Evolutionary conservation across 129 eudicot species (phyloP).

Genomic region (Helianthus tuberosus): DNA sequence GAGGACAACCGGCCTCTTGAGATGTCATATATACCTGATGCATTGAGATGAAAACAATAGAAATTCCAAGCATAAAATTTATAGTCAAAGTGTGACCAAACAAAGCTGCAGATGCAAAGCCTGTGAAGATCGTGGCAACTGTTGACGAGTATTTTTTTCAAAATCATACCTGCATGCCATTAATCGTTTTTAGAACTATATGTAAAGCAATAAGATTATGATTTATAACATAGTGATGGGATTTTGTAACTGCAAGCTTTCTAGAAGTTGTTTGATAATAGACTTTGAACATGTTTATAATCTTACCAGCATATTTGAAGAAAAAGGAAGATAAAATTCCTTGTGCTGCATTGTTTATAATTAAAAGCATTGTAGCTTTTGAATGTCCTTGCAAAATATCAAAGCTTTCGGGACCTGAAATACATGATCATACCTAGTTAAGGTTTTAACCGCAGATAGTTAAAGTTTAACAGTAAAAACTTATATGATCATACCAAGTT

Average conservation of each 20-base stretch:
- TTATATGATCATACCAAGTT: too few relatives aligned
- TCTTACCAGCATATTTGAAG: slow-evolving; percentile 98
- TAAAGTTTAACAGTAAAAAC: too few relatives aligned
- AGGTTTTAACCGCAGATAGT: too few relatives aligned
- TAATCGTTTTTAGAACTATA: slow-evolving; percentile 22
- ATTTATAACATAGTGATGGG: too few relatives aligned
- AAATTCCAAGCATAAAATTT: slow-evolving; percentile 88
- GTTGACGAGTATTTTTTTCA: slow-evolving; percentile 96
- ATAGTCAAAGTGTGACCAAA: slow-evolving; percentile 90
- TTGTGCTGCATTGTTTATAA: slow-evolving; percentile 92
- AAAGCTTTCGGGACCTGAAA: too few relatives aligned
- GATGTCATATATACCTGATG: too few relatives aligned
- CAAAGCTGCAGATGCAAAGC: slow-evolving; percentile 84
- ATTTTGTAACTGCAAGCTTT: too few relatives aligned
- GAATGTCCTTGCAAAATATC: too few relatives aligned
- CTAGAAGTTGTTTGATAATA: background rate
- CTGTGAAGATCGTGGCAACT: slow-evolving; percentile 98
- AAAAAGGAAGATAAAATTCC: slow-evolving; percentile 96
- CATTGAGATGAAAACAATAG: slow-evolving; percentile 96
- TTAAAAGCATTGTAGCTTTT: slow-evolving; percentile 85
- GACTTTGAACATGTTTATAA: background rate
- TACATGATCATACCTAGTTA: too few relatives aligned
- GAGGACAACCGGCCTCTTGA: too few relatives aligned
- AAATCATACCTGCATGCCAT: slow-evolving; percentile 71
- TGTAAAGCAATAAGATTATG: too few relatives aligned